These are phyloP conservation scores for Anethum foeniculum DNA, from an alignment of 140 eudicot species.

Conservation along the genomic window DNA sequence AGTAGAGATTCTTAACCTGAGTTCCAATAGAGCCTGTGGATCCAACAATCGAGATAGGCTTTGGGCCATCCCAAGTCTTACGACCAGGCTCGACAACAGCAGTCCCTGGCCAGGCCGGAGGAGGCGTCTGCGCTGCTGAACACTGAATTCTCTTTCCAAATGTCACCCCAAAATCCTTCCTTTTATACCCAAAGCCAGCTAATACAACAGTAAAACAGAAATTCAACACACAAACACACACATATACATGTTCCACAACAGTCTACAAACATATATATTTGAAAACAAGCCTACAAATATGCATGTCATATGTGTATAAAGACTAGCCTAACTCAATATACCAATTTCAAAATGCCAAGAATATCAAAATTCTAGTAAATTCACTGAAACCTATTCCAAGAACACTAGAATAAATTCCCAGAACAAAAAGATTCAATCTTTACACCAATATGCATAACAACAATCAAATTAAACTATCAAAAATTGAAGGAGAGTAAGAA, in stretches of 20 bases:
- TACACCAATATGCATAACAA: neutral
- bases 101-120: slow-evolving; percentile 98
- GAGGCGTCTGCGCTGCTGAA: slow-evolving; percentile 57
- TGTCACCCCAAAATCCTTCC: slow-evolving; percentile 37
- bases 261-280: neutral
- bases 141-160: slow-evolving; percentile 49
- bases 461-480: neutral
- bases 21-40: slow-evolving; percentile 99
- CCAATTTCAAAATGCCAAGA: neutral
- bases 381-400: neutral
- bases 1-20: slow-evolving; percentile 40
- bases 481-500: neutral
- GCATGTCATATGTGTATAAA: neutral
- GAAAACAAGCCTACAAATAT: neutral
- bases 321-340: neutral
- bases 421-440: neutral
- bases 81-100: slow-evolving; percentile 60
- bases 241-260: neutral
- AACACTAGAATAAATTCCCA: neutral
- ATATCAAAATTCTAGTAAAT: neutral
- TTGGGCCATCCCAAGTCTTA: slow-evolving; percentile 83
- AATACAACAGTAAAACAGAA: slow-evolving; percentile 11
- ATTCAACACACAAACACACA: neutral
- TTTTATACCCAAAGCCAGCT: slow-evolving; percentile 60
- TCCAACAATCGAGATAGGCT: slow-evolving; percentile 90